Base-by-base conservation (phyloP, 2,329 filamentous ascomycete genomes). In the Metarhizium humberi region DNA sequence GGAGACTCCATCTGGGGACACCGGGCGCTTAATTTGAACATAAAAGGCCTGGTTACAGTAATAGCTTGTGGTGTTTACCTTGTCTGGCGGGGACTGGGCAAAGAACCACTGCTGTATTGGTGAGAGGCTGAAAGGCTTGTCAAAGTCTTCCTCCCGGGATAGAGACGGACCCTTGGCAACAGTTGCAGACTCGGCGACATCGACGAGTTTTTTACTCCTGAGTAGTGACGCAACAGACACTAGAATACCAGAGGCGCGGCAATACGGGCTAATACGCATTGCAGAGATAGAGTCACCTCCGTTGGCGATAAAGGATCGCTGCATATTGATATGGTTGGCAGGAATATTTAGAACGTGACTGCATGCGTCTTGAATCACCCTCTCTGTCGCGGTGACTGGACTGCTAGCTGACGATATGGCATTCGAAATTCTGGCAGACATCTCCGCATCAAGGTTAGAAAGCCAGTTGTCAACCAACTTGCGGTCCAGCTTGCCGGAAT, bases 221-320 rank as follows among this genome's bases (percentile, higher is more conserved):
- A 54, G 47, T 20, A 54, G 29, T 6, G 53, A 50, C 13, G 48
- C 53, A 32, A 54, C 53, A 6, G 53, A 46, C 14, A 54, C 25
- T 8, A 45, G 16, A 51, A 51, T 25, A 16, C 47, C 47, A 36
- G 53, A 25, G 6, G 53, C 38, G 34, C 53, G 53, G 29, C 53
- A 54, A 30, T 50, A 50, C 10, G 53, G 53, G 13, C 53, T 54
- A 30, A 46, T 14, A 32, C 46, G 47, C 56, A 58, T 58, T 13
- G 56, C 56, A 18, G 56, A 58, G 18, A 58, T 58, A 13, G 56
- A 58, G 38, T 58, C 56, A 32, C 56, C 56, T 34, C 54, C 51
- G 38, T 56, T 56, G 3, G 56, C 54, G 43, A 58, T 58, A 34
- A 58, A 58, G 0, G 56, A 58, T 46, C 52, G 38, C 38, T 58